Percentiles rank a stretch among this genome's conserved stretches.
These are phyloP conservation scores for Lachnellula hyalina DNA, from an alignment of 2,329 filamentous ascomycete genomes.

Conservation along the genomic window DNA sequence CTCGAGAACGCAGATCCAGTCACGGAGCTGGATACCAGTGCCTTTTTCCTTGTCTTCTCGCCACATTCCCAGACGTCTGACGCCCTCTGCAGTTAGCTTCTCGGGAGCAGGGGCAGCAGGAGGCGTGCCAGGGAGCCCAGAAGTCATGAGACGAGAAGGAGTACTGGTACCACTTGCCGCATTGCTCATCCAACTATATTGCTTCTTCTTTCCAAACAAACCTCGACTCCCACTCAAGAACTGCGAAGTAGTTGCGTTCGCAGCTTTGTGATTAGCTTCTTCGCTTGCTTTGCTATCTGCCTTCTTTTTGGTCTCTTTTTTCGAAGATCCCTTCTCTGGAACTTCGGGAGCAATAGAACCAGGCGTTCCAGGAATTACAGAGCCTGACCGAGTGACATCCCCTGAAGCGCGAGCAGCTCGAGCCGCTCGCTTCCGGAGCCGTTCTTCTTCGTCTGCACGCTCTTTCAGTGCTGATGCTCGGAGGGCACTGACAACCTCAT, in stretches of 20 bases:
- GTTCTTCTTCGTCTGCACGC: slow-evolving; percentile 66
- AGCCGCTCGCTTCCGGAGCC: slow-evolving; percentile 61
- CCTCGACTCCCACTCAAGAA: slow-evolving; percentile 62
- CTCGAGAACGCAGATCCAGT: slow-evolving; percentile 76
- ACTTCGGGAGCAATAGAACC: slow-evolving; percentile 57
- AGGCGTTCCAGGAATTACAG: slow-evolving; percentile 53
- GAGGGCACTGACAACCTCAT: slow-evolving; percentile 44
- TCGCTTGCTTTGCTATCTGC: slow-evolving; percentile 70
- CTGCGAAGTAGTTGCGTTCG: slow-evolving; percentile 77
- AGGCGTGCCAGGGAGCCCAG: slow-evolving; percentile 33
- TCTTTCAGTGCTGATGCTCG: slow-evolving; percentile 61
- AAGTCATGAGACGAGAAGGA: slow-evolving; percentile 33
- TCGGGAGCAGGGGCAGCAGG: slow-evolving; percentile 32
- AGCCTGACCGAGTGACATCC: slow-evolving; percentile 41
- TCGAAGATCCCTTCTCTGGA: slow-evolving; percentile 67
- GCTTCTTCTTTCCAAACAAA: slow-evolving; percentile 57
- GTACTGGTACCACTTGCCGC: slow-evolving; percentile 47
- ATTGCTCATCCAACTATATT: slow-evolving; percentile 70
- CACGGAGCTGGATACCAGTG: slow-evolving; percentile 74
- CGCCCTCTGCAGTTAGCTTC: slow-evolving; percentile 50
- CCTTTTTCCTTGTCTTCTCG: slow-evolving; percentile 75
- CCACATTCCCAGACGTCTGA: slow-evolving; percentile 65
- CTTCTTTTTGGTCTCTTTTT: slow-evolving; percentile 80
- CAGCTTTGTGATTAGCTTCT: slow-evolving; percentile 71
- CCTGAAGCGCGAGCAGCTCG: slow-evolving; percentile 42